Evolutionary conservation across 495 filamentous ascomycete genomes (phyloP).

Genomic region (Monascus purpureus): DNA sequence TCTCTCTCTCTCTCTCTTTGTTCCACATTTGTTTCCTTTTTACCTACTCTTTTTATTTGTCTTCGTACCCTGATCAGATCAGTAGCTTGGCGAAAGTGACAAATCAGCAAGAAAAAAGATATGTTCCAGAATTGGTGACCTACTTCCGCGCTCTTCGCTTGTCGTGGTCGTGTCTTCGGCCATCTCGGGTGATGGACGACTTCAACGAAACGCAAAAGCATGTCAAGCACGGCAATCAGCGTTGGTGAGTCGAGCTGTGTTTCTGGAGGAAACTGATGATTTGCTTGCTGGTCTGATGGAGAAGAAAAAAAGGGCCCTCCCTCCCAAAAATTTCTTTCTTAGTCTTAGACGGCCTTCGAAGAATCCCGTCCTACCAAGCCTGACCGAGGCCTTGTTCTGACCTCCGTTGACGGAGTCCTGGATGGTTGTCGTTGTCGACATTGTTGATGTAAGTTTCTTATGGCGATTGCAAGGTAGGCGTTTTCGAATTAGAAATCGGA

Average conservation of each 20-base stretch:
- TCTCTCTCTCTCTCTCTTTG: conserved; percentile 5
- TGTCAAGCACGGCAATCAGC: not conserved
- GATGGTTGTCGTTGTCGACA: too few relatives aligned
- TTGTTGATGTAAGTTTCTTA: too few relatives aligned
- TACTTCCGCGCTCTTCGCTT: not conserved
- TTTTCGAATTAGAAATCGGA: too few relatives aligned
- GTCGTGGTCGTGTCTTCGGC: not conserved
- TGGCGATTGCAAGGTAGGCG: too few relatives aligned
- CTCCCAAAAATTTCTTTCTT: not conserved
- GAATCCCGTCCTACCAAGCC: too few relatives aligned
- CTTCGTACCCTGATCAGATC: conserved; percentile 20
- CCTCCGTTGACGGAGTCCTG: too few relatives aligned
- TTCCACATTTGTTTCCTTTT: conserved; percentile 10
- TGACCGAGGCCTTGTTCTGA: too few relatives aligned
- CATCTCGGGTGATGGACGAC: not conserved
- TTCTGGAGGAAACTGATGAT: conserved; percentile 7
- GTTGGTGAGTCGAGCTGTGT: conserved; percentile 9
- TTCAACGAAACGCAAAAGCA: conserved; percentile 1
- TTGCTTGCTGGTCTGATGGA: not conserved
- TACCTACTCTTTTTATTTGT: conserved; percentile 6
- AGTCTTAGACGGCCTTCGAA: too few relatives aligned
- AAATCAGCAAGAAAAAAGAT: conserved; percentile 2
- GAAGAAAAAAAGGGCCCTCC: not conserved
- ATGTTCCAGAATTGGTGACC: not conserved
- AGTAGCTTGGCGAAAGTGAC: conserved; percentile 19